Conservation (phyloP, 2,329 filamentous ascomycete species). For the Cladorrhinum sp. region DNA sequence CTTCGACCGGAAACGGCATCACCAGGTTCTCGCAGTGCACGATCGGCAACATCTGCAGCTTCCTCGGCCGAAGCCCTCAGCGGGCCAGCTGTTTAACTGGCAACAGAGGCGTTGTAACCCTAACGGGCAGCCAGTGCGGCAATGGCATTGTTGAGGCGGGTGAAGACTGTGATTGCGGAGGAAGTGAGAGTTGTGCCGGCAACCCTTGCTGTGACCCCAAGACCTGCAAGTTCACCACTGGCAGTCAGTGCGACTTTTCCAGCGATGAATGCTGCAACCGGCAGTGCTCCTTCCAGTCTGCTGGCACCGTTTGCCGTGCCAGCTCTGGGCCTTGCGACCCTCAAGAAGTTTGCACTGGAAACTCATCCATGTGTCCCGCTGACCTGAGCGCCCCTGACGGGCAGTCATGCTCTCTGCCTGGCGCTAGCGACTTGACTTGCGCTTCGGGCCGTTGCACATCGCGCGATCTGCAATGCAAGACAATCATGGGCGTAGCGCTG, state of each 20-base stretch:
- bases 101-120: constrained; percentile 78
- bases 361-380: constrained; percentile 66
- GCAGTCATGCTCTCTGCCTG: constrained; percentile 63
- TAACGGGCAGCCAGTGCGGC: constrained; percentile 82
- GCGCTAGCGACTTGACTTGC: constrained; percentile 62
- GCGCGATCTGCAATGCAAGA: constrained; percentile 83
- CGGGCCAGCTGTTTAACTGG: constrained; percentile 75
- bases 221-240: constrained; percentile 79
- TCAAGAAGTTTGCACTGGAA: constrained; percentile 76
- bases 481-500: constrained; percentile 72
- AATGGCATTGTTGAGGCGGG: constrained; percentile 95
- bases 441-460: constrained; percentile 94
- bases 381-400: constrained; percentile 71
- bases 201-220: constrained; percentile 81
- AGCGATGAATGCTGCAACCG: constrained; percentile 79
- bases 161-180: constrained; percentile 96
- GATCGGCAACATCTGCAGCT: constrained; percentile 91
- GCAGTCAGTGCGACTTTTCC: constrained; percentile 72
- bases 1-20: constrained; percentile 72
- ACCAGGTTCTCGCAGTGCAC: constrained; percentile 81
- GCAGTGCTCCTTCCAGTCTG: constrained; percentile 63
- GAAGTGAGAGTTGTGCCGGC: constrained; percentile 63
- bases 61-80: constrained; percentile 72
- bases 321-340: constrained; percentile 83
- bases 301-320: constrained; percentile 73